Base-by-base conservation (phyloP, 768 basidiomycete genomes). In the Phlebiopsis flavidoalba region DNA sequence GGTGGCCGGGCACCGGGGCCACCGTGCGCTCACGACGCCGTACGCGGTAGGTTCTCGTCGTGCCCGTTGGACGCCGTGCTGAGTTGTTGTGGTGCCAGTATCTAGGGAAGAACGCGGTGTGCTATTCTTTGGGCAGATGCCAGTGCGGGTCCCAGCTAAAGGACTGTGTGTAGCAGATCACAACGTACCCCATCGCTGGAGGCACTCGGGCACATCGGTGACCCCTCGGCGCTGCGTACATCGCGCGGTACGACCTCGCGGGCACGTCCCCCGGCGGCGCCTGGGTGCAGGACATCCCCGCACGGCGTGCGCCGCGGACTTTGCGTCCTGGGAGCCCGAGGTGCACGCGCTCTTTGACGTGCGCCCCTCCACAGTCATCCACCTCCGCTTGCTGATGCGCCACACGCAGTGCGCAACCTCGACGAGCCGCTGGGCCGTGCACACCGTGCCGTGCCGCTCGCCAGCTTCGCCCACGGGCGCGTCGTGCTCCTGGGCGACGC, bases 221-320 rank as follows among this genome's bases (percentile, higher is more conserved):
- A 91, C 88, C 65, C n/a, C 77, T 88, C 59, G 87, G 80, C 17
- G 85, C n/a, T n/a, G n/a, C 83, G 1, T 85, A 86, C 65, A 75
- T 71, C 24, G 69, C 79, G 19, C 73, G 75, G 24, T 79, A 79
- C 61, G 80, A 85, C 31, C 73, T 80, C n/a, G 80, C 87, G 64
- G 72, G 75, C 60, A 80, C 84, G 1, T 69, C 70, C 22, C 83
- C 77, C 60, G 71, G 77, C 12, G 80, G 78, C 4, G 74, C 80
- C 14, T 86, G 83, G 85, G 78, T 85, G 5, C 73, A 74, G 33
- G 62, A 69, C 40, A 75, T 76, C 66, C 79, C 1, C 74, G 80
- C 21, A 67, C 76, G 22, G 82, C 86, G 54, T 67, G 88, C 36
- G 54, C 74, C 5, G 65, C 64, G 8, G 69, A 76, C 26, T 88